These are phyloP conservation scores for Penicilliopsis zonata DNA, from an alignment of 495 filamentous ascomycete genomes.

Conservation along the genomic window DNA sequence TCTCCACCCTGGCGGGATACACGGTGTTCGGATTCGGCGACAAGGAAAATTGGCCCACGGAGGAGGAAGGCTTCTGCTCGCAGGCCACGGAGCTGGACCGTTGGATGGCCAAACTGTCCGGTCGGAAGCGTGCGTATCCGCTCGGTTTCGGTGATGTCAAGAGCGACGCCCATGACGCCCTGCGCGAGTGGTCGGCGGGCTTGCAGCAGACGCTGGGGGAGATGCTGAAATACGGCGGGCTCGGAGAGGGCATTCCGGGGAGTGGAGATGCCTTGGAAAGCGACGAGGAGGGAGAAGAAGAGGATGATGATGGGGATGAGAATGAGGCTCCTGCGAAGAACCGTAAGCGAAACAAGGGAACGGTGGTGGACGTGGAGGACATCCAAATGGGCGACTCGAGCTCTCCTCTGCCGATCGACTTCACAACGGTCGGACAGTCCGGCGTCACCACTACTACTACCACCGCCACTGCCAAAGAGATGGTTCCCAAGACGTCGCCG, in stretches of 20 bases:
- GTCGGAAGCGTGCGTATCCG: constrained; percentile 67
- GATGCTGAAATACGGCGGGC: constrained; percentile 43
- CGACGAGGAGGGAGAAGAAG: constrained; percentile 59
- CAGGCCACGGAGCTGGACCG: constrained; percentile 82
- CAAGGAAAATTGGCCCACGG: constrained; percentile 78
- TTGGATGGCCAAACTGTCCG: constrained; percentile 90
- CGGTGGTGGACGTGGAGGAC: constrained; percentile 73
- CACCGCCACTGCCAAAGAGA: constrained; percentile 55
- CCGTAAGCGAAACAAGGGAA: constrained; percentile 27
- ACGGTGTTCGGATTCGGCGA: constrained; percentile 93
- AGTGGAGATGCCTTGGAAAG: constrained; percentile 78
- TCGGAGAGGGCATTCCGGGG: constrained; percentile 70
- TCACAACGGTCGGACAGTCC: constrained; percentile 54
- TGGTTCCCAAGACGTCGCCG: constrained; percentile 84
- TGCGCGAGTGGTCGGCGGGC: constrained; percentile 68
- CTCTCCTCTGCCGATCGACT: constrained; percentile 66
- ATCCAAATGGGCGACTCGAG: constrained; percentile 43
- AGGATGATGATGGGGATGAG: constrained; percentile 31
- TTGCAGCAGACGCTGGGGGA: constrained; percentile 60
- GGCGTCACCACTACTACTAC: constrained; percentile 23
- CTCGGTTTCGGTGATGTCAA: constrained; percentile 82
- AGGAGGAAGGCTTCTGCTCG: constrained; percentile 81
- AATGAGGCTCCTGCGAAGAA: constrained; percentile 13
- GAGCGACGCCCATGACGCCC: constrained; percentile 45
- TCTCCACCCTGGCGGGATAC: constrained; percentile 68